phyloP scores from a whole-genome alignment of 2,329 filamentous ascomycete species.

The Aspergillus carbonarius region DNA sequence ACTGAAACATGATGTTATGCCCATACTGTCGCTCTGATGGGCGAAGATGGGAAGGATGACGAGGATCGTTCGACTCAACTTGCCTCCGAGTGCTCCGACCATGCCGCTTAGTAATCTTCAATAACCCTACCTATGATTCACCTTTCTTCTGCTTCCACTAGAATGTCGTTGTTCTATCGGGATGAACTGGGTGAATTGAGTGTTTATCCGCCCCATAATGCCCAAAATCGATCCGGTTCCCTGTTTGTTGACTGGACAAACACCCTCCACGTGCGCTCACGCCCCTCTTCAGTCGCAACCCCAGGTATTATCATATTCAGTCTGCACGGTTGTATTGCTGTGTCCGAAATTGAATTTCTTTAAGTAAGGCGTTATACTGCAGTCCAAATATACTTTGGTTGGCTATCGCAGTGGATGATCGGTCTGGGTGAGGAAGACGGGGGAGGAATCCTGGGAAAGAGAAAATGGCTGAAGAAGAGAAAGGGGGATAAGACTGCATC shows the following conservation, averaged over 20 bases:
- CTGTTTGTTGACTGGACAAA: not conserved
- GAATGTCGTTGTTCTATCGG: not conserved
- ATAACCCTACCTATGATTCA: not conserved
- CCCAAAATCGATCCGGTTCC: not conserved
- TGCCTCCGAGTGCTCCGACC: not conserved
- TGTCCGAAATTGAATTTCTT: no score
- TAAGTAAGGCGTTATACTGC: no score
- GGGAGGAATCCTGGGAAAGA: no score
- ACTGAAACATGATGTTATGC: conserved; percentile 25
- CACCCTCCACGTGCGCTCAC: not conserved
- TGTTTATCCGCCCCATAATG: not conserved
- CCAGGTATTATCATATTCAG: no score
- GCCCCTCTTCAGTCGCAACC: not conserved
- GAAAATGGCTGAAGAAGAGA: no score
- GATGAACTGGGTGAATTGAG: not conserved
- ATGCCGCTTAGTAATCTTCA: not conserved
- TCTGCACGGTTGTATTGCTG: not conserved
- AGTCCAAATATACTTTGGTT: no score
- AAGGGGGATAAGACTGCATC: no score
- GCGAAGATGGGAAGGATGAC: not conserved
- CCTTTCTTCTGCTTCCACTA: not conserved
- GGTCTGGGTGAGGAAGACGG: no score
- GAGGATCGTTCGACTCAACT: not conserved
- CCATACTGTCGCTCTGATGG: not conserved
- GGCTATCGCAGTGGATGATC: no score